Conservation (phyloP, 2,329 filamentous ascomycete species). For the Talaromyces amestolkiae region DNA sequence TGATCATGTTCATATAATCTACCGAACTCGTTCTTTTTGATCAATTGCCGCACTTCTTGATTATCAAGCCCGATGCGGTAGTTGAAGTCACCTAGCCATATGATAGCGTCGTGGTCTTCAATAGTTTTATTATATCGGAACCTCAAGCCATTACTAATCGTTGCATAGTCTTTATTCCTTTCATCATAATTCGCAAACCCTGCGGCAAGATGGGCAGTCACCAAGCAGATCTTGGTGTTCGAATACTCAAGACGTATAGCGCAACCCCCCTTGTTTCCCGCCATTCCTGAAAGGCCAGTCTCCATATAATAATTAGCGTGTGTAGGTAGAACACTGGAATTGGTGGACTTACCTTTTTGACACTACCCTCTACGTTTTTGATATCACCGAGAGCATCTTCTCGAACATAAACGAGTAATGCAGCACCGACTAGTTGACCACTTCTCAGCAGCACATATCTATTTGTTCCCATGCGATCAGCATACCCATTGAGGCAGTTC, state of each 20-base stretch:
- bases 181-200: conserved; percentile 97
- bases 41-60: conserved; percentile 71
- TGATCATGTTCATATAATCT: conserved; percentile 89
- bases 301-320: conserved; percentile 32
- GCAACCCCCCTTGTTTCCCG: conserved; percentile 95
- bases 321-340: neutral
- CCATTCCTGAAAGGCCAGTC: conserved; percentile 91
- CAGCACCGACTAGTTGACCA: conserved; percentile 91
- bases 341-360: conserved; percentile 67
- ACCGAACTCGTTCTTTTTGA: conserved; percentile 70
- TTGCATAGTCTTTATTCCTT: conserved; percentile 86
- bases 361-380: conserved; percentile 93
- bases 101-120: conserved; percentile 84
- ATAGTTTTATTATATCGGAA: conserved; percentile 91
- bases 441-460: conserved; percentile 87
- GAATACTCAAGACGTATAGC: conserved; percentile 94
- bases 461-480: conserved; percentile 63
- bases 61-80: conserved; percentile 86
- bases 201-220: conserved; percentile 93
- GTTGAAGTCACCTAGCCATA: conserved; percentile 98
- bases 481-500: conserved; percentile 69
- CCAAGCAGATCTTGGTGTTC: conserved; percentile 88
- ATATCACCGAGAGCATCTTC: conserved; percentile 73
- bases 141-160: conserved; percentile 78
- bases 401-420: conserved; percentile 86